These are phyloP conservation scores for Penicillium sp. DNA, from an alignment of 2,329 filamentous ascomycete species.

Conservation along the genomic window DNA sequence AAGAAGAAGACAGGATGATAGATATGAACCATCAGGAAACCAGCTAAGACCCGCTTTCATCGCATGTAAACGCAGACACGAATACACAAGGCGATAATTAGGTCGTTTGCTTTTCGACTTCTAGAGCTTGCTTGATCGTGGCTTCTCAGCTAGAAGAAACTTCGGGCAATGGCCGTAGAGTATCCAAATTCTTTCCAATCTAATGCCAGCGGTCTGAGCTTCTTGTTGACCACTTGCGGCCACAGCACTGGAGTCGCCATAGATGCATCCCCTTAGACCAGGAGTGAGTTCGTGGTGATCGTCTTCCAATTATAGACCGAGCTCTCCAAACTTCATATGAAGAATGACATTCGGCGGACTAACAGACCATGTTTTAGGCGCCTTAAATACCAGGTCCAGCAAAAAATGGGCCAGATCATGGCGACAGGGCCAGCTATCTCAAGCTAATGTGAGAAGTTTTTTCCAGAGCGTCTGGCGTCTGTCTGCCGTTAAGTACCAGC, in stretches of 20 bases:
- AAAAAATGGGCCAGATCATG: neutral
- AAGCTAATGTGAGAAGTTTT: too few species aligned
- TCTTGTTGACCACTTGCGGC: neutral
- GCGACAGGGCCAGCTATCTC: neutral
- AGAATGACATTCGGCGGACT: neutral
- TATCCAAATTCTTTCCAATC: neutral
- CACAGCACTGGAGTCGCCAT: neutral
- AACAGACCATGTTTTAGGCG: neutral
- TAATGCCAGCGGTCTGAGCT: neutral
- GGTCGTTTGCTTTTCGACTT: neutral
- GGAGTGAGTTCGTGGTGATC: neutral
- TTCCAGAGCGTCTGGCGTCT: neutral
- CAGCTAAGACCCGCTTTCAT: neutral
- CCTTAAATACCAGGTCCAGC: neutral
- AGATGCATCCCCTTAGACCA: constrained; percentile 1
- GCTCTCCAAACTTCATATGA: neutral
- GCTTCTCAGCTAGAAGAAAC: neutral
- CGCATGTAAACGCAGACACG: neutral
- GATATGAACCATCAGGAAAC: constrained; percentile 27
- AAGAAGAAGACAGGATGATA: constrained; percentile 36
- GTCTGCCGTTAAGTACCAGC: neutral
- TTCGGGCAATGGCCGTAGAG: neutral
- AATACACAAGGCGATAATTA: neutral
- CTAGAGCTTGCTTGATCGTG: neutral
- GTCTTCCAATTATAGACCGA: neutral